Evolutionary conservation across 2,329 filamentous ascomycete genomes (phyloP).

Genomic region (Stagonosporopsis cucurbitacearum): DNA sequence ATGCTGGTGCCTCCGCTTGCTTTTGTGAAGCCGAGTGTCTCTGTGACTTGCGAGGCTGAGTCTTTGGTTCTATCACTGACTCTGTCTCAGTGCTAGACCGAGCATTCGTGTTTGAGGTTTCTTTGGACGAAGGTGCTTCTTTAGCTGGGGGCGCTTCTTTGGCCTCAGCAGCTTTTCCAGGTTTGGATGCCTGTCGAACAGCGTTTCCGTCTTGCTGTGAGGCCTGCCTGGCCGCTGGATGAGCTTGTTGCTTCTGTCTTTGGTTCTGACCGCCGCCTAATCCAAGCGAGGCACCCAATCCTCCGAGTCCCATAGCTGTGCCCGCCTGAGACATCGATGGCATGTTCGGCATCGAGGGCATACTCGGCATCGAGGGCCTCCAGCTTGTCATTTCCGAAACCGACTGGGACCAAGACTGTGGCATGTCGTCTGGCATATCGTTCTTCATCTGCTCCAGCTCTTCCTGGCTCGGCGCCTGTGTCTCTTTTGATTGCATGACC

Average conservation of each 20-base stretch:
- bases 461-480: constrained; percentile 40
- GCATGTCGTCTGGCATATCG: constrained; percentile 43
- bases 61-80: not conserved
- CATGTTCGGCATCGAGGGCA: constrained; percentile 39
- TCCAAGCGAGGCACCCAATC: constrained; percentile 37
- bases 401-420: constrained; percentile 42
- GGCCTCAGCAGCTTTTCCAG: constrained; percentile 2
- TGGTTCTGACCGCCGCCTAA: constrained; percentile 24
- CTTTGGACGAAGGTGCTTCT: constrained; percentile 21
- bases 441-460: constrained; percentile 46
- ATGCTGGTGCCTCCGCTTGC: not conserved
- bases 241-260: constrained; percentile 10
- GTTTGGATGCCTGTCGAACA: constrained; percentile 4
- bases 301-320: constrained; percentile 33
- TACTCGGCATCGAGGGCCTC: constrained; percentile 35
- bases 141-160: constrained; percentile 23
- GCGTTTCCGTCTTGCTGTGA: constrained; percentile 20
- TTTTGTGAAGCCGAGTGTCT: constrained; percentile 9
- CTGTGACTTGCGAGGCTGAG: constrained; percentile 13
- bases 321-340: constrained; percentile 22
- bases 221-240: constrained; percentile 14
- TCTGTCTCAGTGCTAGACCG: constrained; percentile 16
- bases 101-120: constrained; percentile 20
- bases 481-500: constrained; percentile 46
- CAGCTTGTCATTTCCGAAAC: constrained; percentile 44